A percentile compares a stretch with the other conserved stretches of the same genome.
Conservation (phyloP, 2,329 filamentous ascomycete genomes). For the Pseudofabraea citricarpa region DNA sequence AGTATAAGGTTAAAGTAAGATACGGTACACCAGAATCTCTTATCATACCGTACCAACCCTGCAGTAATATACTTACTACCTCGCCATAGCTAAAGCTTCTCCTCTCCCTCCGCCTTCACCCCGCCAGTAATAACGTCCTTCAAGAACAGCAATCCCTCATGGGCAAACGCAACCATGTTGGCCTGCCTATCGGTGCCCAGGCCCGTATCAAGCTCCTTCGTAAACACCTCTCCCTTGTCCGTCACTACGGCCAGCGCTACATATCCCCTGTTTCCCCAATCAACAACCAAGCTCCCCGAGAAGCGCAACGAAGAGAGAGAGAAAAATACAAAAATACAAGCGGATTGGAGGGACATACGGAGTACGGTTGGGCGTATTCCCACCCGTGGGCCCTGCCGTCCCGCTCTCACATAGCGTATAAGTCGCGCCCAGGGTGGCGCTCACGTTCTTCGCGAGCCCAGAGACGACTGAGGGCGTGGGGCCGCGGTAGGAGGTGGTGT, state of each 20-base stretch:
- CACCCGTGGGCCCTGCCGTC: conserved; percentile 59
- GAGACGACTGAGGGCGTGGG: conserved; percentile 54
- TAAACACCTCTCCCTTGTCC: conserved; percentile 41
- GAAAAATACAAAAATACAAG: neutral
- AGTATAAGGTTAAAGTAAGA: too few species aligned
- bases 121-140: conserved; percentile 45
- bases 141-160: conserved; percentile 49
- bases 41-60: too few species aligned
- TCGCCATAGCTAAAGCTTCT: too few species aligned
- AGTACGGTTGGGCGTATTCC: conserved; percentile 48
- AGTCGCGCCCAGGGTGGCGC: conserved; percentile 48
- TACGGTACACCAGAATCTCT: too few species aligned
- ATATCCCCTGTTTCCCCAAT: conserved; percentile 42
- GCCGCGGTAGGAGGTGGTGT: conserved; percentile 49
- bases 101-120: too few species aligned
- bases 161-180: conserved; percentile 61
- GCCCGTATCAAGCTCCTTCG: conserved; percentile 51
- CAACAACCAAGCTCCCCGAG: neutral
- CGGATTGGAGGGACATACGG: conserved; percentile 34
- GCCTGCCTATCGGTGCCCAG: conserved; percentile 46
- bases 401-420: conserved; percentile 57
- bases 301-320: neutral
- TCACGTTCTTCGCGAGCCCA: conserved; percentile 49
- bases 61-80: too few species aligned
- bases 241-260: conserved; percentile 57